Evolutionary conservation across 179 eudicot genomes (phyloP), one percentile per base, ranked within the genome.

Genomic region (Spinacia oleracea): DNA sequence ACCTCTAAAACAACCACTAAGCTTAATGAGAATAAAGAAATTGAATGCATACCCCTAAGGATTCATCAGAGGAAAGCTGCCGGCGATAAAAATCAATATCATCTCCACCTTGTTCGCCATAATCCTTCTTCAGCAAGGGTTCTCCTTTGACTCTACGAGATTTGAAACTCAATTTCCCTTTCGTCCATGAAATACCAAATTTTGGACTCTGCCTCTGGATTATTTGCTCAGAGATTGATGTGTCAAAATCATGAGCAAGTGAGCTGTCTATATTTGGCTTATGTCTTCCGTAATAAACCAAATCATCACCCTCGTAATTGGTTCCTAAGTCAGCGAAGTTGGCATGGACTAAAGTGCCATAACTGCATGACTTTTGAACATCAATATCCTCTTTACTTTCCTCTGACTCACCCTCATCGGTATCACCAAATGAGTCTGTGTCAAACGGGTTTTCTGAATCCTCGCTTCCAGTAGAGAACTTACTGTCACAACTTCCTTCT

Each of bases 401-500:
- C 78, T 88, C 92, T 32, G 88, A 86, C 83, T 89, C 97, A 43
- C 77, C 90, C 74, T 86, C 96, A 76, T 88, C 93, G 7, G 76
- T 85, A 74, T 85, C 92, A 45, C 89, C 92, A 14, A 83, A 80
- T 1, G 98, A 93, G 65, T 95, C 98, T 0, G 97, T 82, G 77
- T 95, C 98, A 74, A 90, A 93, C 6, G 91, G 89, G 83, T 88
- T 83, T 42, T 89, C 97, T 12, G 88, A 88, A 77, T 87, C 91
- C 68, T 93, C 97, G 42, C 97, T 93, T 80, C 91, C 91, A 78
- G 89, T 77, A 16, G 97, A 91, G 80, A 85, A 80, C 83, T 85
- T 90, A 29, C 92, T 88, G 66, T 93, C 98, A 58, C 91, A 89
- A 81, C 91, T 81, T 42, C 81, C 97, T 84, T 93, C 98, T 60